A percentile compares a stretch with the other conserved stretches of the same genome.
phyloP scores from a whole-genome alignment of 768 basidiomycete genomes.

The Fomitopsis pulvina region DNA sequence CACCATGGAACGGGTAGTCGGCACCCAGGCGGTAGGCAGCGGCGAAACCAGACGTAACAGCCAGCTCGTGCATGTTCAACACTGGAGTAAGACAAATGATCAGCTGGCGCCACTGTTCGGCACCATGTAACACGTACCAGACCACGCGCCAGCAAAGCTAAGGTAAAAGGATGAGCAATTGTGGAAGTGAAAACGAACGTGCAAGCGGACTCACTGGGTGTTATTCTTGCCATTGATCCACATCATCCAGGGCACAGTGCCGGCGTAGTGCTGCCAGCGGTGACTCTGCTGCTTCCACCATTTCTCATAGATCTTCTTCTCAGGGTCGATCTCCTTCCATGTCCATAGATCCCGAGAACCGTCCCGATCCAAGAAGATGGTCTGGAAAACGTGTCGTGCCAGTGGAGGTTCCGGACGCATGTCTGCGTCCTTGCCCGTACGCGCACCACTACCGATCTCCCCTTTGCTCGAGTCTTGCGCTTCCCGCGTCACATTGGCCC shows the following conservation, averaged over 20 bases:
- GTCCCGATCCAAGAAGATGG: constrained; percentile 41
- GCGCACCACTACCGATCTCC: constrained; percentile 7
- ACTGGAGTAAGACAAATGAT: constrained; percentile 12
- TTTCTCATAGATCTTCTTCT: constrained; percentile 36
- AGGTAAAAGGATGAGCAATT: neutral
- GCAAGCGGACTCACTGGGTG: constrained; percentile 27
- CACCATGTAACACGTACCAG: constrained; percentile 14
- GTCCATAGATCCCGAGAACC: constrained; percentile 36
- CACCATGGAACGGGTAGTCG: constrained; percentile 25
- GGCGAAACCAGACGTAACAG: constrained; percentile 34
- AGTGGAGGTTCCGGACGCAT: constrained; percentile 25
- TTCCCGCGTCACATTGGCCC: constrained; percentile 2
- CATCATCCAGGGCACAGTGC: constrained; percentile 33
- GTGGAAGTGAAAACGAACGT: neutral
- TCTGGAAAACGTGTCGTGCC: constrained; percentile 42
- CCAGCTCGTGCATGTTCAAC: constrained; percentile 31
- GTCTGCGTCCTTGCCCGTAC: constrained; percentile 14
- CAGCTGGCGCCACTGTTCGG: neutral
- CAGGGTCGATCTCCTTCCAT: constrained; percentile 31
- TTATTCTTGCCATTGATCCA: constrained; percentile 30
- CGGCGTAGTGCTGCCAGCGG: constrained; percentile 40
- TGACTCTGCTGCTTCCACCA: constrained; percentile 52
- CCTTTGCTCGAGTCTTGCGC: constrained; percentile 9
- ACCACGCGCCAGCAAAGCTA: constrained; percentile 27
- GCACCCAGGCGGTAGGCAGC: constrained; percentile 32